Base-by-base conservation (phyloP, 257 asterid genomes). In the Eucommia ulmoides region DNA sequence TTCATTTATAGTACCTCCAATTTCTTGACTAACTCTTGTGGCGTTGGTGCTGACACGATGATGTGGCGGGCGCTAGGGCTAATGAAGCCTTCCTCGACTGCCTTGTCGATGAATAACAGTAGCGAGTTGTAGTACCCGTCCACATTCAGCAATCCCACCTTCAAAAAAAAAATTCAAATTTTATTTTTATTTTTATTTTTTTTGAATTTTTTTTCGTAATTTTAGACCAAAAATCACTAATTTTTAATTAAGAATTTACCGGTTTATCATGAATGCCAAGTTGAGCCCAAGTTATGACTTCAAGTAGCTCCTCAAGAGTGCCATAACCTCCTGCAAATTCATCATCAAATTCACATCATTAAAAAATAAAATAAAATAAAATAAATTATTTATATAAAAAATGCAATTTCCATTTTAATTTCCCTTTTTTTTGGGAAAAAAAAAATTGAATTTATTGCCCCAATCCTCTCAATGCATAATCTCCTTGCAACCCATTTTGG, bases 221-320 rank as follows among this genome's bases (percentile, higher is more conserved):
- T n/a, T n/a, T n/a, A n/a, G n/a, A n/a, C n/a, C n/a, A n/a, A n/a
- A n/a, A n/a, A n/a, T n/a, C n/a, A n/a, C n/a, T n/a, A n/a, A n/a
- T n/a, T n/a, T n/a, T n/a, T n/a, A n/a, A n/a, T n/a, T n/a, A n/a
- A 8, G 38, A 20, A 49, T 24, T 10, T 88, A 88, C 97, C 77
- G 97, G 97, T 72, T 88, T 88, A 56, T 88, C 94, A 58, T 88
- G 95, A 64, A 88, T 88, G 45, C 97, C 97, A 21, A 88, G 97
- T 57, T 88, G 97, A 45, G 97, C 95, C 97, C 97, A 88, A 2
- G 97, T 88, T 74, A 88, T 88, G 41, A 84, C 97, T 73, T 88
- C 97, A 22, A 88, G 94, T 55, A 88, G 64, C 66, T 88, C 95
- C 84, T 88, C 97, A 42, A 88, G 78, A 22, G 97, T 88, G 53